These are phyloP conservation scores for Dactylellina sp. DNA, from an alignment of 2,329 filamentous ascomycete genomes.

Conservation along the genomic window DNA sequence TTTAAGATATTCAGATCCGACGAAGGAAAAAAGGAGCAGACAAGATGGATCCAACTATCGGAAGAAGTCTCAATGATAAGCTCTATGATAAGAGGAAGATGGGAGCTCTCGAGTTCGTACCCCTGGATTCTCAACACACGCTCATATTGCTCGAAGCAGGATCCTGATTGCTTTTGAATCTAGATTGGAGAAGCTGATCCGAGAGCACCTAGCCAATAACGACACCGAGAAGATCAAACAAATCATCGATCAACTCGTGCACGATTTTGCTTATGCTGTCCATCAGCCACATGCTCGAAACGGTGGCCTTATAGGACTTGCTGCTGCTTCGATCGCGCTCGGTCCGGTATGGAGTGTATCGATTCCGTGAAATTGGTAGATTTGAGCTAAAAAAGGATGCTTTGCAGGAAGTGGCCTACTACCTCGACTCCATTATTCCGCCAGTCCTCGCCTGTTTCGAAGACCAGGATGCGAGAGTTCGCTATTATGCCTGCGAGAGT, in stretches of 20 bases:
- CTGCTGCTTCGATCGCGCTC: slow-evolving; percentile 93
- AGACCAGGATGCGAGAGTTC: slow-evolving; percentile 93
- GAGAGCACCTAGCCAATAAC: slow-evolving; percentile 80
- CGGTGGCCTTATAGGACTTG: slow-evolving; percentile 93
- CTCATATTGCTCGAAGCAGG: not conserved
- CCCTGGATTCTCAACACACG: slow-evolving; percentile 5
- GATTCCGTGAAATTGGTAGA: slow-evolving; percentile 59
- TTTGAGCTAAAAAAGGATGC: slow-evolving; percentile 57
- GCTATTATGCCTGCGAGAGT: slow-evolving; percentile 98
- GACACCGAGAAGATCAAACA: slow-evolving; percentile 84
- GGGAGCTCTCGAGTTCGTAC: slow-evolving; percentile 88
- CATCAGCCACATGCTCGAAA: slow-evolving; percentile 97
- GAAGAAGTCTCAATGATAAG: slow-evolving; percentile 94
- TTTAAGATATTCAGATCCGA: slow-evolving; percentile 25
- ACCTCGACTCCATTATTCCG: slow-evolving; percentile 92
- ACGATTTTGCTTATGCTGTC: slow-evolving; percentile 96
- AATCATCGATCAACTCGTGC: slow-evolving; percentile 94
- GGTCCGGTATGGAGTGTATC: slow-evolving; percentile 75
- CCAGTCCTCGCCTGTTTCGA: slow-evolving; percentile 97
- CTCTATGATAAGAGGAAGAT: slow-evolving; percentile 98
- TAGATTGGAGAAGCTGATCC: slow-evolving; percentile 89
- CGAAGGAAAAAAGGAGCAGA: slow-evolving; percentile 19
- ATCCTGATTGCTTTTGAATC: slow-evolving; percentile 67
- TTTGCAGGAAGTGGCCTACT: slow-evolving; percentile 84
- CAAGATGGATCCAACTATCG: slow-evolving; percentile 85